These are phyloP conservation scores for Akanthomyces dipterigenus DNA, from an alignment of 2,329 filamentous ascomycete genomes.

Conservation along the genomic window DNA sequence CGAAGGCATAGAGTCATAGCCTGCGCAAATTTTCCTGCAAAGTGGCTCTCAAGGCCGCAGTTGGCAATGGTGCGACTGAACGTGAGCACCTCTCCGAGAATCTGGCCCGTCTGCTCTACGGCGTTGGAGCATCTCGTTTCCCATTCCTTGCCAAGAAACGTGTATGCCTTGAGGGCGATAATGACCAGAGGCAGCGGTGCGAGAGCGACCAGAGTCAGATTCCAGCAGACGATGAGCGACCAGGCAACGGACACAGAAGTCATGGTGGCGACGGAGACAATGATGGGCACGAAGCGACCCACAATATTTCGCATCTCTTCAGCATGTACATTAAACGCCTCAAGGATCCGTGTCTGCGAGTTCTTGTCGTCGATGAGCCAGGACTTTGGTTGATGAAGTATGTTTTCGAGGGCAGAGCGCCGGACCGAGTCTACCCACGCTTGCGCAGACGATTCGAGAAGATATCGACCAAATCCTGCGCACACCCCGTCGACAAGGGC, in stretches of 20 bases:
- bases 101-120: conserved; percentile 48
- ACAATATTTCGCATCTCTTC: conserved; percentile 85
- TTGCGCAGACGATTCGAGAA: conserved; percentile 66
- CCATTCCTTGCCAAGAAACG: conserved; percentile 61
- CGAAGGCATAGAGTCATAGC: conserved; percentile 46
- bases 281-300: conserved; percentile 66
- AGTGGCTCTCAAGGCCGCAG: conserved; percentile 66
- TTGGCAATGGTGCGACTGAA: conserved; percentile 75
- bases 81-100: conserved; percentile 65
- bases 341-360: conserved; percentile 54
- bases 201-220: conserved; percentile 70
- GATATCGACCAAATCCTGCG: conserved; percentile 60
- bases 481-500: conserved; percentile 59
- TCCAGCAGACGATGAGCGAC: conserved; percentile 71
- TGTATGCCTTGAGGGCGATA: conserved; percentile 57
- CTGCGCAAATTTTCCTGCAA: conserved; percentile 54
- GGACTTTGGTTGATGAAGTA: conserved; percentile 66
- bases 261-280: conserved; percentile 62
- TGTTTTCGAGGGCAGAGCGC: conserved; percentile 56
- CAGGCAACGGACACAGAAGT: conserved; percentile 62
- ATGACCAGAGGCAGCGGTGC: conserved; percentile 62
- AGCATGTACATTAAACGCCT: conserved; percentile 71
- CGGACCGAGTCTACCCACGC: conserved; percentile 71
- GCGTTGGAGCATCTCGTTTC: conserved; percentile 61
- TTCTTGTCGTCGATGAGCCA: conserved; percentile 74